Evolutionary conservation across 345 rosid genomes (phyloP).

Genomic region (Triadica sebifera): DNA sequence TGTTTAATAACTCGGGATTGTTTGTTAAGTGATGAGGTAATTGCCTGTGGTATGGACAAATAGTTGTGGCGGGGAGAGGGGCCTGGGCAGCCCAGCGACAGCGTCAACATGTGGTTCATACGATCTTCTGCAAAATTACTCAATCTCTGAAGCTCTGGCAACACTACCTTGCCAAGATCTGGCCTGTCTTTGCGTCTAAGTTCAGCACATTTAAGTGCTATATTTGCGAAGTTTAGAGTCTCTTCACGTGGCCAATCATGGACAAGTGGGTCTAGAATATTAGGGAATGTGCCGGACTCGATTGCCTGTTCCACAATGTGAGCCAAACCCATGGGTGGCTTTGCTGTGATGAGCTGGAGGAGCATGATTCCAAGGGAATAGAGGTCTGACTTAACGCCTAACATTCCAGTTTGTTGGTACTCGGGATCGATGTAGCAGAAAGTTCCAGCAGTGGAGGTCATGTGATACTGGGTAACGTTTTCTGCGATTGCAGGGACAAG

Average conservation of each 20-base stretch:
- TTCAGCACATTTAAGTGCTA: constrained; percentile 69
- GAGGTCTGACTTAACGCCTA: constrained; percentile 84
- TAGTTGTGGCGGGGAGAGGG: constrained; percentile 35
- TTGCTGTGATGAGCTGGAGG: constrained; percentile 76
- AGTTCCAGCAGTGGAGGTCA: constrained; percentile 85
- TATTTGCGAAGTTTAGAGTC: constrained; percentile 50
- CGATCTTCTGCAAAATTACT: constrained; percentile 59
- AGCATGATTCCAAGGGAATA: constrained; percentile 84
- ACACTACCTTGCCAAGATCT: constrained; percentile 65
- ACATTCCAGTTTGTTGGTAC: constrained; percentile 94
- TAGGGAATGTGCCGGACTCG: constrained; percentile 50
- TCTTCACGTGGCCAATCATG: constrained; percentile 80
- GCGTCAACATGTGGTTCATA: constrained; percentile 30
- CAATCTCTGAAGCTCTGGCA: constrained; percentile 59
- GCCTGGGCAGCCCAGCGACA: constrained; percentile 20
- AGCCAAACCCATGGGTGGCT: constrained; percentile 69
- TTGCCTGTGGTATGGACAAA: constrained; percentile 32
- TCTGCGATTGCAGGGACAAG: constrained; percentile 82
- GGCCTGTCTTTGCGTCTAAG: constrained; percentile 89
- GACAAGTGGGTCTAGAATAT: constrained; percentile 68
- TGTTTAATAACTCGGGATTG: not conserved
- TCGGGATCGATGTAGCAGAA: constrained; percentile 95
- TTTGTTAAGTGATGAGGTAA: not conserved
- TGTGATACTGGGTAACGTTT: constrained; percentile 62
- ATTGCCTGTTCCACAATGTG: constrained; percentile 50